A percentile compares a stretch with the other conserved stretches of the same genome.
Evolutionary conservation across 495 filamentous ascomycete genomes (phyloP).

Genomic region (Penicillium turbatum): DNA sequence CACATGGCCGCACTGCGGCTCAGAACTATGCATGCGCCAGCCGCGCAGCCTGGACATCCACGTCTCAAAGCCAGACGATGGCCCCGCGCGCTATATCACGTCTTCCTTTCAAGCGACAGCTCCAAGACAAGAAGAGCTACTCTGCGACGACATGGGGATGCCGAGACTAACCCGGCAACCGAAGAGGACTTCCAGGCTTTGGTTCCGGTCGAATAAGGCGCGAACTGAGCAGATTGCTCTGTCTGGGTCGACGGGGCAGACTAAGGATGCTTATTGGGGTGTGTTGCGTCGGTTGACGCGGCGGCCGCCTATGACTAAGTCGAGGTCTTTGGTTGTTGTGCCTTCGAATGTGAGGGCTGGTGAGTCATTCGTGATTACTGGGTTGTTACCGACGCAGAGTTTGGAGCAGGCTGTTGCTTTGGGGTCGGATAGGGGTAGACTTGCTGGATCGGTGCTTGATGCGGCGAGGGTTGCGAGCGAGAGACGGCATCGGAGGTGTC

Average conservation of each 20-base stretch:
- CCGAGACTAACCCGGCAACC: conserved; percentile 33
- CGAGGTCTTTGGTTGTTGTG: conserved; percentile 32
- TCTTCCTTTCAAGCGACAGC: conserved; percentile 20
- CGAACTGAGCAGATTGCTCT: conserved; percentile 9
- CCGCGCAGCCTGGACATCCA: conserved; percentile 14
- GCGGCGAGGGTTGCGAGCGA: conserved; percentile 15
- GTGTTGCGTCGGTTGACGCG: conserved; percentile 32
- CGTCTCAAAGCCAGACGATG: conserved; percentile 2
- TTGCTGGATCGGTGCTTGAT: not conserved
- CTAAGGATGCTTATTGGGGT: conserved; percentile 19
- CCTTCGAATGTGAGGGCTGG: conserved; percentile 24
- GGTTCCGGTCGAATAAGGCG: conserved; percentile 14
- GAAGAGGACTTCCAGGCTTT: conserved; percentile 21
- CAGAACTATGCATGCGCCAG: conserved; percentile 22
- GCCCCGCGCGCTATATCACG: conserved; percentile 3
- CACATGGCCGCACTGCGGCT: conserved; percentile 40
- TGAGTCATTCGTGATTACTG: conserved; percentile 23
- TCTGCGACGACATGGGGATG: conserved; percentile 27
- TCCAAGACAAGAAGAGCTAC: conserved; percentile 19
- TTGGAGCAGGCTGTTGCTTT: conserved; percentile 11
- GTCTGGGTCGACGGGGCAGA: conserved; percentile 13
- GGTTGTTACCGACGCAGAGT: conserved; percentile 20
- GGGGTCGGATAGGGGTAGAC: conserved; percentile 1
- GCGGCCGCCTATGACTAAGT: conserved; percentile 35
- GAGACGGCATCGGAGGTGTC: conserved; percentile 36